These are phyloP conservation scores for Solanum chmielewskii DNA, from an alignment of 257 asterid genomes.

Conservation along the genomic window DNA sequence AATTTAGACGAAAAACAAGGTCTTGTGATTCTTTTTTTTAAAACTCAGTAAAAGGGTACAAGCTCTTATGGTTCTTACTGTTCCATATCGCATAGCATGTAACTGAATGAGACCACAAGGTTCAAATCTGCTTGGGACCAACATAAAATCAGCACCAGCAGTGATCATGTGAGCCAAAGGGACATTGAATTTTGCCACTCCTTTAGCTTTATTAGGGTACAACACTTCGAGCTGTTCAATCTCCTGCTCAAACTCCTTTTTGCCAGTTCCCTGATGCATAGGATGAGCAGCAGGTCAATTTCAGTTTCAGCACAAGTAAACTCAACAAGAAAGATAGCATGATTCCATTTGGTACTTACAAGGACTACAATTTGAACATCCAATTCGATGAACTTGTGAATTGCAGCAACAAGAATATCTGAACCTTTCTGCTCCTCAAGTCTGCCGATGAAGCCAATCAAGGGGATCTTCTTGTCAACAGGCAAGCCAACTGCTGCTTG, in stretches of 20 bases:
- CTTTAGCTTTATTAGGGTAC: constrained; percentile 81
- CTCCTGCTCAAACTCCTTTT: constrained; percentile 70
- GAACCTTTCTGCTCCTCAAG: constrained; percentile 98
- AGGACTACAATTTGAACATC: constrained; percentile 79
- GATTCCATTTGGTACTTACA: constrained; percentile 31
- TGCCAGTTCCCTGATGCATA: constrained; percentile 72
- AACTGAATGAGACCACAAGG: constrained; percentile 98
- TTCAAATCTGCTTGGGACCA: constrained; percentile 90
- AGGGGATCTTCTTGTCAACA: constrained; percentile 62
- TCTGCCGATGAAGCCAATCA: constrained; percentile 93
- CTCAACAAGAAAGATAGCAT: background rate
- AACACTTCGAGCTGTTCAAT: constrained; percentile 76
- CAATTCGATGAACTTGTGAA: constrained; percentile 55
- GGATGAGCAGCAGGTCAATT: background rate
- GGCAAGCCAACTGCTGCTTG: constrained; percentile 94
- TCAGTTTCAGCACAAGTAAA: background rate
- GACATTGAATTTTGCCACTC: constrained; percentile 78
- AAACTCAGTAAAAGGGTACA: background rate
- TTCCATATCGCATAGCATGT: constrained; percentile 98
- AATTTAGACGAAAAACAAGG: background rate
- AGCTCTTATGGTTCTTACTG: constrained; percentile 35
- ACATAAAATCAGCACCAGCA: constrained; percentile 86
- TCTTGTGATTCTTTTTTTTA: background rate
- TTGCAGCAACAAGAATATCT: constrained; percentile 79
- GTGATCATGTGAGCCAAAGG: constrained; percentile 80